Evolutionary conservation across 305 asterid species (phyloP).

Genomic region (Fraxinus angustifolia): DNA sequence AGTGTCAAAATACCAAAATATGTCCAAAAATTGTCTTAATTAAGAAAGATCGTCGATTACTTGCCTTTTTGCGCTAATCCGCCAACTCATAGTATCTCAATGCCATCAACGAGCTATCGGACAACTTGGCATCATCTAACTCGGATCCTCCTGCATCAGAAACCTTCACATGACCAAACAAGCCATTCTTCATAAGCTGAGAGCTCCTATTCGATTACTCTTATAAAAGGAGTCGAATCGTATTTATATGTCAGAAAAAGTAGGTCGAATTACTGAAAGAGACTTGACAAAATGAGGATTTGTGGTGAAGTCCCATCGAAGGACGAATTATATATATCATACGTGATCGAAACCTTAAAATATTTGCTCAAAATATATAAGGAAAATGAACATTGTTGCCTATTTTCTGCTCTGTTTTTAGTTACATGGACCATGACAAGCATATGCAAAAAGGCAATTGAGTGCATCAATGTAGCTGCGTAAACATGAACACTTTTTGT

Average conservation of each 20-base stretch:
- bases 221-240: too few species aligned
- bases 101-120: too few species aligned
- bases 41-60: too few species aligned
- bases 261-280: slow-evolving; percentile 88
- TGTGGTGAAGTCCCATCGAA: slow-evolving; percentile 90
- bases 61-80: too few species aligned
- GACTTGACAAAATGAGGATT: slow-evolving; percentile 83
- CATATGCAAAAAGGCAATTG: slow-evolving; percentile 94
- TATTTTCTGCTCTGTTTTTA: slow-evolving; percentile 16
- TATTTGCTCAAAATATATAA: background rate
- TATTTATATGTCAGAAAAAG: slow-evolving; percentile 85
- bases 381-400: background rate
- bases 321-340: slow-evolving; percentile 26
- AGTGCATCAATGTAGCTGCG: slow-evolving; percentile 87
- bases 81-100: too few species aligned
- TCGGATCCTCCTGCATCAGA: too few species aligned
- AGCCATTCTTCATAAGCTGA: too few species aligned
- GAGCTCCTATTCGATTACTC: too few species aligned
- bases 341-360: background rate
- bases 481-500: slow-evolving; percentile 23
- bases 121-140: too few species aligned
- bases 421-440: slow-evolving; percentile 99
- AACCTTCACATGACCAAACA: too few species aligned
- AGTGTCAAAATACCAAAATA: too few species aligned
- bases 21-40: too few species aligned